A percentile compares a stretch with the other conserved stretches of the same genome.
Evolutionary conservation across 2,329 filamentous ascomycete species (phyloP).

Genomic region (Tolypocladium ophioglossoides): DNA sequence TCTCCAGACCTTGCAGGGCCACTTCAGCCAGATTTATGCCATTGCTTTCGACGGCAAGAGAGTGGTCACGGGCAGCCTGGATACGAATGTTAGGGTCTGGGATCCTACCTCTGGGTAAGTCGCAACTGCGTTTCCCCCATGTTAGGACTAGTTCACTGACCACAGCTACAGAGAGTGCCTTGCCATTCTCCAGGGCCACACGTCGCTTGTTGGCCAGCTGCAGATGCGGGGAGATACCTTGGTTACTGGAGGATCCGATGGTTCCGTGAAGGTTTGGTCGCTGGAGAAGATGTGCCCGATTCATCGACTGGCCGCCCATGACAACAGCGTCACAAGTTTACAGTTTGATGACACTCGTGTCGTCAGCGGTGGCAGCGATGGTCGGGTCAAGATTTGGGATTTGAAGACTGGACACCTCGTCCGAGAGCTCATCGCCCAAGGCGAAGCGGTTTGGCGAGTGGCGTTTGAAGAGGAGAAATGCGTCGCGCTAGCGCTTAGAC

Average conservation of each 20-base stretch:
- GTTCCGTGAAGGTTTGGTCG: slow-evolving; percentile 94
- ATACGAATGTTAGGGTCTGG: slow-evolving; percentile 96
- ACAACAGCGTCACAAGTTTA: slow-evolving; percentile 95
- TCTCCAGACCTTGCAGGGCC: slow-evolving; percentile 77
- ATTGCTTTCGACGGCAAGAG: slow-evolving; percentile 93
- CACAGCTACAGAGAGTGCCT: slow-evolving; percentile 55
- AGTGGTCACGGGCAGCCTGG: slow-evolving; percentile 89
- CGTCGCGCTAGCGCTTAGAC: slow-evolving; percentile 83
- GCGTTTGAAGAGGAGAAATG: slow-evolving; percentile 98
- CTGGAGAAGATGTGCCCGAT: slow-evolving; percentile 83
- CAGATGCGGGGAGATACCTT: slow-evolving; percentile 93
- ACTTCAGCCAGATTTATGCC: slow-evolving; percentile 98
- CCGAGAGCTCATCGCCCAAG: slow-evolving; percentile 80
- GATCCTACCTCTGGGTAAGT: slow-evolving; percentile 75
- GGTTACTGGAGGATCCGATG: slow-evolving; percentile 92
- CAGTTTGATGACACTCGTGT: slow-evolving; percentile 96
- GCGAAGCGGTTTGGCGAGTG: slow-evolving; percentile 94
- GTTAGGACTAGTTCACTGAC: slow-evolving; percentile 6
- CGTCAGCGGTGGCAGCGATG: slow-evolving; percentile 91
- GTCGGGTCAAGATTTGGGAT: slow-evolving; percentile 98
- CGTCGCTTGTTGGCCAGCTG: slow-evolving; percentile 88
- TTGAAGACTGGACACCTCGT: slow-evolving; percentile 84
- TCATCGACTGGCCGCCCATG: slow-evolving; percentile 88
- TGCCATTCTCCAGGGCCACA: slow-evolving; percentile 91
- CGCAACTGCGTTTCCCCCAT: background rate